Evolutionary conservation across 495 filamentous ascomycete genomes (phyloP).

Genomic region (Hypomontagnella monticulosa): DNA sequence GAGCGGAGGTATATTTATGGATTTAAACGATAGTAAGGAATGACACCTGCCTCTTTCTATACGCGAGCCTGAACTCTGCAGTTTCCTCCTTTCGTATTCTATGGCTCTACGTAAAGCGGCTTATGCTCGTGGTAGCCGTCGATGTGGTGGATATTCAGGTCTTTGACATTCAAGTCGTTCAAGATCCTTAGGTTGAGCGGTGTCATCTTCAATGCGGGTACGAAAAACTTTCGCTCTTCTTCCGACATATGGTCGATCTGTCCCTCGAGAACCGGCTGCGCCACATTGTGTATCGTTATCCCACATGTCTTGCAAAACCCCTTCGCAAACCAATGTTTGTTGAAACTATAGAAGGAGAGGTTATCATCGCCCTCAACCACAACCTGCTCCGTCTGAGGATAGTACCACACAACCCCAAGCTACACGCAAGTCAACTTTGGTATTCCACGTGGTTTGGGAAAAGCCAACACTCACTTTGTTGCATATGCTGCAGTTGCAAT

Average conservation of each 20-base stretch:
- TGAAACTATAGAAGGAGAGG: constrained; percentile 49
- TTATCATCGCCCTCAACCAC: constrained; percentile 48
- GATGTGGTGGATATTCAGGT: constrained; percentile 31
- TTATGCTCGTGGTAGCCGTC: constrained; percentile 45
- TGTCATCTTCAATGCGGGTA: background rate
- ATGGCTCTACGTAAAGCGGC: constrained; percentile 52
- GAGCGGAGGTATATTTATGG: background rate
- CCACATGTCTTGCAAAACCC: constrained; percentile 60
- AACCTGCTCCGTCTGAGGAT: constrained; percentile 46
- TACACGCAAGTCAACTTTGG: constrained; percentile 17
- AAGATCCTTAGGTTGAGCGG: constrained; percentile 50
- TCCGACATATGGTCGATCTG: constrained; percentile 32
- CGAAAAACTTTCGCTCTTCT: constrained; percentile 10
- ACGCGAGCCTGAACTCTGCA: background rate
- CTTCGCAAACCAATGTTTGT: constrained; percentile 40
- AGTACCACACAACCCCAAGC: constrained; percentile 49
- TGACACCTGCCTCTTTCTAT: background rate
- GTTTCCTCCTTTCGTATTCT: constrained; percentile 5
- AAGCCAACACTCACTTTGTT: constrained; percentile 45
- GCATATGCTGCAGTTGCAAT: constrained; percentile 61
- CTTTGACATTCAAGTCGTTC: constrained; percentile 44
- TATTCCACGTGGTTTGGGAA: background rate
- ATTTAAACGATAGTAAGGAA: background rate
- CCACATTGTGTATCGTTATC: constrained; percentile 39
- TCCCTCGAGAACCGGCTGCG: constrained; percentile 26